These are phyloP conservation scores for Bauhinia variegata DNA, from an alignment of 306 rosid genomes.

Conservation along the genomic window DNA sequence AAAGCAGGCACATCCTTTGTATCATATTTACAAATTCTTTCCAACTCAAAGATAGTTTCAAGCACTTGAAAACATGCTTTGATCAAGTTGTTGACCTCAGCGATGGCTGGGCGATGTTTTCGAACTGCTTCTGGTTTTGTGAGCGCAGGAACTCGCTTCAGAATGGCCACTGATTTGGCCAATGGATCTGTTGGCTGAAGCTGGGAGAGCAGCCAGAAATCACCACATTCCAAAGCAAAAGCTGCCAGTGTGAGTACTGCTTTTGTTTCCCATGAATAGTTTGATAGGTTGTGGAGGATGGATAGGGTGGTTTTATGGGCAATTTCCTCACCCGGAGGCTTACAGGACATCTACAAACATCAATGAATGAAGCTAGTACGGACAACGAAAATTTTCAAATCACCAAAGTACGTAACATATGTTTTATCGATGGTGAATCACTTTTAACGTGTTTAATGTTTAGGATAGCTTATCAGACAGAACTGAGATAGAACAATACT, in stretches of 20 bases:
- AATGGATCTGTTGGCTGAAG: conserved; percentile 48
- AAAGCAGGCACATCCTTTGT: conserved; percentile 59
- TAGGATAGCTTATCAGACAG: too few relatives aligned
- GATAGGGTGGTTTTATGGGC: conserved; percentile 62
- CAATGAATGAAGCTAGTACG: too few relatives aligned
- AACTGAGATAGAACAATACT: too few relatives aligned
- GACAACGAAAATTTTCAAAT: too few relatives aligned
- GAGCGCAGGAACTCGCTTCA: conserved; percentile 54
- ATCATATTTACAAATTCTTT: conserved; percentile 47
- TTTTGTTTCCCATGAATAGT: conserved; percentile 77
- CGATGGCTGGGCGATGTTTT: conserved; percentile 53
- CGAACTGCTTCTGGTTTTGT: neutral
- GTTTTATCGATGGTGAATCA: too few relatives aligned
- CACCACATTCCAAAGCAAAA: conserved; percentile 67
- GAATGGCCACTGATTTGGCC: conserved; percentile 61
- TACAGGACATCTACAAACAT: conserved; percentile 61
- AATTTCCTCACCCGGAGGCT: conserved; percentile 55
- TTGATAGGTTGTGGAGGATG: conserved; percentile 54
- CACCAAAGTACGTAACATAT: too few relatives aligned
- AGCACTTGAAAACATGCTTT: conserved; percentile 58
- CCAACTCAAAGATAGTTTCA: conserved; percentile 53
- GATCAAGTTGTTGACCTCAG: conserved; percentile 57
- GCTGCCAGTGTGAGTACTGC: conserved; percentile 69
- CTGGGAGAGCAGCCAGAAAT: conserved; percentile 72
- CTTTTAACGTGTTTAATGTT: too few relatives aligned